Evolutionary conservation across 768 basidiomycete species (phyloP).

Genomic region (Phlebiopsis flavidoalba): DNA sequence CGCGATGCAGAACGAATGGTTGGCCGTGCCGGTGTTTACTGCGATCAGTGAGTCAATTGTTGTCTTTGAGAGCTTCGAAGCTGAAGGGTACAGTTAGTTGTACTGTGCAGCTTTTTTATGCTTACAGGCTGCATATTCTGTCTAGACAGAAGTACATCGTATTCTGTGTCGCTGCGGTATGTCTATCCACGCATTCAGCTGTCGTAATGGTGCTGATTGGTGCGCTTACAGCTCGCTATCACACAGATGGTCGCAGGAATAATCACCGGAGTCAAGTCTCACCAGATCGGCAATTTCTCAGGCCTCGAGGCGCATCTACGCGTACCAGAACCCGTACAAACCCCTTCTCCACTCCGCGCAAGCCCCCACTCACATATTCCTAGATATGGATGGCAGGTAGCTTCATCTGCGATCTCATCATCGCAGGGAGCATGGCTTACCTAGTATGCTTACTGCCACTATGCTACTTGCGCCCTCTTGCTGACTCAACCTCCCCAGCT

Average conservation of each 20-base stretch:
- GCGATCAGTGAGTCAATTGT: slow-evolving; percentile 1
- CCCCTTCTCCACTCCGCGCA: background rate
- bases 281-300: background rate
- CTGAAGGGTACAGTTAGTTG: background rate
- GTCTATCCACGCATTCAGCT: background rate
- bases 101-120: slow-evolving; percentile 1
- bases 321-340: background rate
- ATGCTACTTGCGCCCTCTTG: background rate
- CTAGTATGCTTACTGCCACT: slow-evolving; percentile 12
- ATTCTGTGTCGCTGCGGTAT: background rate
- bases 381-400: slow-evolving; percentile 20
- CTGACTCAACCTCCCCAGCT: background rate
- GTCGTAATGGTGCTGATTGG: background rate
- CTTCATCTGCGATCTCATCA: slow-evolving; percentile 21
- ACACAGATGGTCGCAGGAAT: background rate
- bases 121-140: background rate
- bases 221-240: background rate
- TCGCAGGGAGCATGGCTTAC: slow-evolving; percentile 20
- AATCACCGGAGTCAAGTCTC: background rate
- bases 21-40: background rate
- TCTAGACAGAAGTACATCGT: background rate
- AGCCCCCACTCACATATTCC: background rate
- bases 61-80: background rate
- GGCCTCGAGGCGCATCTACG: background rate
- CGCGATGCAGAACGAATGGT: background rate